Conservation (phyloP, 805 yeast genomes). For the Monosporozyma solicola region DNA sequence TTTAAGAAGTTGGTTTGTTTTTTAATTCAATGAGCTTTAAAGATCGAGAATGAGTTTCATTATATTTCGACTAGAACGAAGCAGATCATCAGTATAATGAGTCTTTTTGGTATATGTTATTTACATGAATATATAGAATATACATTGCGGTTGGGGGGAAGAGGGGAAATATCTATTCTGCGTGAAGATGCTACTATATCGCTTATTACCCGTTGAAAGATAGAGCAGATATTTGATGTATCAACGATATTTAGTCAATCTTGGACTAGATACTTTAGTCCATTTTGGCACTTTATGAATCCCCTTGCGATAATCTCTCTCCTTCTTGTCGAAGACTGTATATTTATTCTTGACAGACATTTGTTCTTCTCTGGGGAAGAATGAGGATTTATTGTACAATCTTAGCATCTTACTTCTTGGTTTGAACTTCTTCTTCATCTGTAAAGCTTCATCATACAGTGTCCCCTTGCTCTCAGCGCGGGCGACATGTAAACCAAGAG, state of each 20-base stretch:
- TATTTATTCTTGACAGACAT: conserved; percentile 82
- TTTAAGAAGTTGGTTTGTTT: neutral
- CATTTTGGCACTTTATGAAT: conserved; percentile 85
- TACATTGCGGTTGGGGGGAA: neutral
- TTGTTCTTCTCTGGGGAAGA: conserved; percentile 69
- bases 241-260: conserved; percentile 64
- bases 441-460: conserved; percentile 14
- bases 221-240: neutral
- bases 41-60: neutral
- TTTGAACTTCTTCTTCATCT: conserved; percentile 11
- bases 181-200: neutral
- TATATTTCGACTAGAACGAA: neutral
- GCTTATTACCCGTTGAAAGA: neutral
- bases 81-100: neutral
- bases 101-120: neutral
- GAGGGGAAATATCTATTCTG: neutral
- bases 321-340: conserved; percentile 68
- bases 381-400: conserved; percentile 27
- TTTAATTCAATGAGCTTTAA: neutral
- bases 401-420: conserved; percentile 24
- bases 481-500: conserved; percentile 24
- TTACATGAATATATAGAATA: neutral
- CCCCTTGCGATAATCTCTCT: conserved; percentile 76
- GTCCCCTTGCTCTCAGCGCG: conserved; percentile 19
- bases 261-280: conserved; percentile 77